Evolutionary conservation across 768 basidiomycete genomes (phyloP), one percentile per base, ranked within the genome.

Genomic region (Scleroderma bovista): DNA sequence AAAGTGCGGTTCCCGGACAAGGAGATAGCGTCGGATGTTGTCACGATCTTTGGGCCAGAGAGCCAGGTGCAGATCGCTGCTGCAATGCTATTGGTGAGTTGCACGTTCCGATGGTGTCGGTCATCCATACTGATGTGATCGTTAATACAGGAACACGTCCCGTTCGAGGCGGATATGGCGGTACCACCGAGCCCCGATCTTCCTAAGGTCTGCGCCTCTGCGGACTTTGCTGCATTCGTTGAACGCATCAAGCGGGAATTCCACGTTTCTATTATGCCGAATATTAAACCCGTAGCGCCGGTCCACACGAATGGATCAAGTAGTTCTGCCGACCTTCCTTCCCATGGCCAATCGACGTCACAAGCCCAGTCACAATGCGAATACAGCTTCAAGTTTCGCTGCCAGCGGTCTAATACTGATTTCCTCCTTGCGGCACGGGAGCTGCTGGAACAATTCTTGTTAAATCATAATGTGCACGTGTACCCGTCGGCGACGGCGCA

Each of bases 11-110:
- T 95, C 76, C 93, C 93, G 8, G 90, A 91, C 70, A 93, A 93
- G 67, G 92, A 93, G 69, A 82, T 80, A 1, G 92, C 93, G n/a
- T 88, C 90, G 48, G 95, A 99, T 64, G 78, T 93, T 16, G 90
- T 98, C 38, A 86, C 83, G n/a, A 91, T 98, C 58, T 97, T 92
- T 65, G 95, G 95, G 2, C 95, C 95, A 12, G 94, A 98, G 68
- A 90, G 84, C 54, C 95, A 98, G 65, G 91, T 96, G 12, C 92
- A 94, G 65, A 96, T 97, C 58, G 93, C 95, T 20, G 91, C 89
- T 23, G 87, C 94, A 7, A 96, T 96, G 93, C 74, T 98, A 49
- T 72, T 98, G 69, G 91, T 93, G 63, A 34, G 85, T 70, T 26
- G 12, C 39, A 13, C 37, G 31, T 44, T 15, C 42, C 44, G 24